A percentile compares a stretch with the other conserved stretches of the same genome.
Evolutionary conservation across 176 grass and related monocot genomes (phyloP).

Genomic region (Eremochloa ophiuroides): DNA sequence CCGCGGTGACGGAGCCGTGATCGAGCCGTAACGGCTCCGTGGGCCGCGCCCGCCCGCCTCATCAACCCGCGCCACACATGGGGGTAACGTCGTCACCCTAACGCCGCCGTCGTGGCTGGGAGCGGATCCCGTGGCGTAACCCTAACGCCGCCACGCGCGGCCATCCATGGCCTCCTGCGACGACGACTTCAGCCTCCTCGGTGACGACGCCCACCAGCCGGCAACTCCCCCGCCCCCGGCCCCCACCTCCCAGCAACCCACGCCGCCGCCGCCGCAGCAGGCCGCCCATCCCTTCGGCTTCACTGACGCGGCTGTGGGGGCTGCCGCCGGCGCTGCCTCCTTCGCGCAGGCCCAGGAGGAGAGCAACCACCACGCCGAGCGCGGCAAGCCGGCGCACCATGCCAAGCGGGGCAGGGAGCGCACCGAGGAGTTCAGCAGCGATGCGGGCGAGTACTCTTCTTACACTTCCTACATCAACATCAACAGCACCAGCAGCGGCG

Average conservation of each 20-base stretch:
- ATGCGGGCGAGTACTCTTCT: slow-evolving; percentile 70
- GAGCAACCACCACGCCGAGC: slow-evolving; percentile 50
- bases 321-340: neutral
- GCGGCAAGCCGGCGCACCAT: slow-evolving; percentile 21
- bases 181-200: slow-evolving; percentile 78
- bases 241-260: slow-evolving; percentile 18
- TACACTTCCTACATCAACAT: too few species aligned
- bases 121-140: slow-evolving; percentile 48
- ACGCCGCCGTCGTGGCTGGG: slow-evolving; percentile 43
- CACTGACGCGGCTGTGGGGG: slow-evolving; percentile 17
- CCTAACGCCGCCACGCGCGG: slow-evolving; percentile 64
- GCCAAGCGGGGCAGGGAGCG: slow-evolving; percentile 60
- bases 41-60: slow-evolving; percentile 7
- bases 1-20: slow-evolving; percentile 52
- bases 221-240: slow-evolving; percentile 22
- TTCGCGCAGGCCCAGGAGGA: slow-evolving; percentile 41
- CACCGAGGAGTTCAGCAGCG: slow-evolving; percentile 67
- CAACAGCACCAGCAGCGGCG: slow-evolving; percentile 31
- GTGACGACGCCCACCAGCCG: slow-evolving; percentile 44
- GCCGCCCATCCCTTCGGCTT: slow-evolving; percentile 36
- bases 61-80: neutral
- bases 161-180: slow-evolving; percentile 86
- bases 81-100: slow-evolving; percentile 59
- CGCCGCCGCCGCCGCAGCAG: slow-evolving; percentile 25
- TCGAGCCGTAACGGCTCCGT: slow-evolving; percentile 45